Base-by-base conservation (phyloP, 176 grass and related monocot species). In the Avena sativa region DNA sequence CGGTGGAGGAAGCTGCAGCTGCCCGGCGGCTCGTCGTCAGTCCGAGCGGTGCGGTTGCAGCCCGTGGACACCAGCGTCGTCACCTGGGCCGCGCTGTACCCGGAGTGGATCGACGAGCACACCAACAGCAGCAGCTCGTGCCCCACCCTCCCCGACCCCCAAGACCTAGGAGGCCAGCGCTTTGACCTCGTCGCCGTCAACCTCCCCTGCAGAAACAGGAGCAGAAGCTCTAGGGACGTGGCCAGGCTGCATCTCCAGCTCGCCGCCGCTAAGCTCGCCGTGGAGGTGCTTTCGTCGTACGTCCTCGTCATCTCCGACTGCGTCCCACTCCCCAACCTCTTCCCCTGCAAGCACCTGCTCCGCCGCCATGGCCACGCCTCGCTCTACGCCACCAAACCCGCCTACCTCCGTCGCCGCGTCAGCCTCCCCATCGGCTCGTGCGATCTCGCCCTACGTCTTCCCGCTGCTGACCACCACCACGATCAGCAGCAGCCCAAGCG, bases 191-290 rank as follows among this genome's bases (percentile, higher is more conserved):
- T 97, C 56, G 94, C 90, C 15, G 94, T 92, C 19, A 97, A 92
- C 86, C 80, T 97, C 14, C 94, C 92, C 12, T 94, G 88, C 69
- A 47, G 13, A 30, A 84, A 21, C 21, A 81, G 28, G 13, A 86
- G 55, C 34, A 21, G 23, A 8, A 20, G 71, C 46, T 87, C 85
- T 3, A 92, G 90, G 84, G 94, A 97, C 75, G 94, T 94, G 38
- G 90, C 88, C n/a, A 86, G 94, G 83, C 79, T 97, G 79, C 92
- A 97, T 74, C 86, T 97, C 43, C 90, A 97, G 74, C 85, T 94
- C 36, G 62, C 92, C 20, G 89, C 89, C 52, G 94, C 94, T 60
- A 96, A 91, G 81, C 87, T 95, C 46, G 87, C 89, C 40, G 58
- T 62, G 13, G 59, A 60, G 13, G 53, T 62, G 28, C 78, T 26